phyloP scores from a whole-genome alignment of 139 green algal genomes.

The Monoraphidium neglectum region DNA sequence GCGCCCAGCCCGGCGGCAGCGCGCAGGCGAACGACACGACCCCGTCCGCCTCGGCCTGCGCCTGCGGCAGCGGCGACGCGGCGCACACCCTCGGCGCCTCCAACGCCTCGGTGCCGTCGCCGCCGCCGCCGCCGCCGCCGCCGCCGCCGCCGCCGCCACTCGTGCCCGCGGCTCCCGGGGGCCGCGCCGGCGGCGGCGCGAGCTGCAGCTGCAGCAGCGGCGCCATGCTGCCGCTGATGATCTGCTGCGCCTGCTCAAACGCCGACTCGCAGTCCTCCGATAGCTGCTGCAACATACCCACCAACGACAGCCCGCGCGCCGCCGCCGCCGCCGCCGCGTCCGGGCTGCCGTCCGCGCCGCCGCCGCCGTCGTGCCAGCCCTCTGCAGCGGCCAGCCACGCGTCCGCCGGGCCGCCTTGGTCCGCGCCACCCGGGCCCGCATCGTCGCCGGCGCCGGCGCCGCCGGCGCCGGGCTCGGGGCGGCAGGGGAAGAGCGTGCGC shows the following conservation, averaged over 20 bases:
- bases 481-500: constrained; percentile 4
- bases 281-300: constrained; percentile 33
- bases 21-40: constrained; percentile 2
- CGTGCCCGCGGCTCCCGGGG: neutral
- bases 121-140: neutral
- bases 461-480: neutral
- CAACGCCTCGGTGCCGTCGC: constrained; percentile 3
- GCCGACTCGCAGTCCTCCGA: neutral
- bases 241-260: constrained; percentile 23
- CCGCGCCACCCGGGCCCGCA: neutral
- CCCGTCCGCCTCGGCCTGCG: neutral
- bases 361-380: neutral
- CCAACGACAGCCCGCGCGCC: constrained; percentile 13
- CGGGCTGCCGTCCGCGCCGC: neutral
- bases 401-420: no score
- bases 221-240: neutral
- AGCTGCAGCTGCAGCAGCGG: constrained; percentile 16
- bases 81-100: neutral
- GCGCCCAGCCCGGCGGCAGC: neutral
- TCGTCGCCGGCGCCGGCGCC: no score
- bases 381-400: neutral
- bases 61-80: constrained; percentile 6
- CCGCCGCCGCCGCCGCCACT: constrained; percentile 3
- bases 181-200: neutral
- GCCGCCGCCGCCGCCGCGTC: neutral